phyloP scores from a whole-genome alignment of 257 asterid species.

The Solanum bulbocastanum region DNA sequence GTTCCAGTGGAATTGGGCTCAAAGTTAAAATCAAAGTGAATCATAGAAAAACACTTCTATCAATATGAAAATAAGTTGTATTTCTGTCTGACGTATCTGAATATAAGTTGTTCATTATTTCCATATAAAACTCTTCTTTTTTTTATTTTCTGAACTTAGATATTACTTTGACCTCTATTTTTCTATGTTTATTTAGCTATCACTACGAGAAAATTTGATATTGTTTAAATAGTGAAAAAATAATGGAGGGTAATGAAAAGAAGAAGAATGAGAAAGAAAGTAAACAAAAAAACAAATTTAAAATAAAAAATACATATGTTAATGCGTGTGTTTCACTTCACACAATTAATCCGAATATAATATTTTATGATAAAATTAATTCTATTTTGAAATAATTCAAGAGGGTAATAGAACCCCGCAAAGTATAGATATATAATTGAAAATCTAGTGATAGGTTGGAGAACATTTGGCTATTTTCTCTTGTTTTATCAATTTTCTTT shows the following conservation, averaged over 20 bases:
- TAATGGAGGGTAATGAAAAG: not conserved
- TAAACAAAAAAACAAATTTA: too few species aligned
- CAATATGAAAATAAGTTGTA: too few species aligned
- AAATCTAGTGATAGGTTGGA: too few species aligned
- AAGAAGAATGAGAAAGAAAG: not conserved
- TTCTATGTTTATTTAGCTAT: not conserved
- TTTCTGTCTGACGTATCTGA: too few species aligned
- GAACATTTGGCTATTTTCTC: not conserved
- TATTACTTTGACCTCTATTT: not conserved
- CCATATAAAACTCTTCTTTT: not conserved
- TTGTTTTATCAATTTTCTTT: not conserved
- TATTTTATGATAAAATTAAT: too few species aligned
- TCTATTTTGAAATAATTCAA: too few species aligned
- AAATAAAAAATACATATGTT: too few species aligned
- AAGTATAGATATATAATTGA: too few species aligned
- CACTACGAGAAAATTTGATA: not conserved
- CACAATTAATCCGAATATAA: too few species aligned
- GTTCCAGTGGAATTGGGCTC: not conserved
- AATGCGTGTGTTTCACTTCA: too few species aligned
- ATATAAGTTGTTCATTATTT: not conserved
- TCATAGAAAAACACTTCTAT: not conserved
- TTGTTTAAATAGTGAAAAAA: not conserved
- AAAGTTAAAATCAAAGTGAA: not conserved
- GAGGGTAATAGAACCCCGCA: accelerated
- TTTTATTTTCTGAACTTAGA: not conserved